A percentile compares a stretch with the other conserved stretches of the same genome.
phyloP scores from a whole-genome alignment of 345 rosid genomes.

The Salix arbutifolia region DNA sequence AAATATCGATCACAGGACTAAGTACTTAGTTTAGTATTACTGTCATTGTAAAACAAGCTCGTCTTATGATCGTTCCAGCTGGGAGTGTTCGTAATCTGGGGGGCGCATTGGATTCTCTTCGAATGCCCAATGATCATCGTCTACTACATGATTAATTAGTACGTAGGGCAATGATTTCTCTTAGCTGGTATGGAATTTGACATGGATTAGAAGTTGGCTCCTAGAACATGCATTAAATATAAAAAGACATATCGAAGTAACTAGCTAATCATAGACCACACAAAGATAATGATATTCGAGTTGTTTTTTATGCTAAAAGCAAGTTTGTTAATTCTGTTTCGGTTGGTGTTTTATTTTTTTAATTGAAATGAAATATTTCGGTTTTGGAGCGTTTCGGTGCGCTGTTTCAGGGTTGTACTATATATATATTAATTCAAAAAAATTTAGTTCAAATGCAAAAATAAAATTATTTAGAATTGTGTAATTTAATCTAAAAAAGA shows the following conservation, averaged over 20 bases:
- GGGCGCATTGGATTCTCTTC: constrained; percentile 36
- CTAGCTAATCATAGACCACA: constrained; percentile 10
- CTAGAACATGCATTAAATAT: background rate
- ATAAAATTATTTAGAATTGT: no score
- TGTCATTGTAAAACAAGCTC: background rate
- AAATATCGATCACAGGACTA: background rate
- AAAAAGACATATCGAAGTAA: background rate
- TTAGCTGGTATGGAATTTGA: constrained; percentile 15
- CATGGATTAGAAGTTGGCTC: background rate
- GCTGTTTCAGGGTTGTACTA: no score
- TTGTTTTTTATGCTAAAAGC: constrained; percentile 9
- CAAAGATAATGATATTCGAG: constrained; percentile 13
- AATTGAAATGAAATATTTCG: no score
- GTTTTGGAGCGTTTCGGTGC: no score
- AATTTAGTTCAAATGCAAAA: no score
- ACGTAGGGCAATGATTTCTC: background rate
- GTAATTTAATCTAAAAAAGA: no score
- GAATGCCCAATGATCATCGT: background rate
- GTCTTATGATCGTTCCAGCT: constrained; percentile 22
- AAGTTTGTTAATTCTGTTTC: no score
- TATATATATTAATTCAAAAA: no score
- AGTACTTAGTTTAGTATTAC: background rate
- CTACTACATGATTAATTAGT: background rate
- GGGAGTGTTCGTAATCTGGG: constrained; percentile 5
- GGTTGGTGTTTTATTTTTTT: no score